Evolutionary conservation across 805 yeast genomes (phyloP).

Genomic region (Phaffomyces antillensis): DNA sequence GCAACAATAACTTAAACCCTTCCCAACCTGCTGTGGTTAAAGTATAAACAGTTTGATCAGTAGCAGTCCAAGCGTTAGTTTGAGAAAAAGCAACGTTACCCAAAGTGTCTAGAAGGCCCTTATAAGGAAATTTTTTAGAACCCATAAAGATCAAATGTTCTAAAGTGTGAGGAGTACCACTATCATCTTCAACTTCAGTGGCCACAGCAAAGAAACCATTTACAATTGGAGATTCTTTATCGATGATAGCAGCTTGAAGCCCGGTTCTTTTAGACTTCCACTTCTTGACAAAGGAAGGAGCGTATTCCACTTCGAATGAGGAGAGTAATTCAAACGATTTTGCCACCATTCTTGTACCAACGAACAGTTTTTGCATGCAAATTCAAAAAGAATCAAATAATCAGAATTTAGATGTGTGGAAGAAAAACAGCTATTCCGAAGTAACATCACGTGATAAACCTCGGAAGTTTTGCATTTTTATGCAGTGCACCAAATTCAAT

Average conservation of each 20-base stretch:
- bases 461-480: neutral
- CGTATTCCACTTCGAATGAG: slow-evolving; percentile 62
- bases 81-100: slow-evolving; percentile 79
- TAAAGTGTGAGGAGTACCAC: slow-evolving; percentile 92
- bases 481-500: too few species aligned
- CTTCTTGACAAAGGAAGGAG: slow-evolving; percentile 62
- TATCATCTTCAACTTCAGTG: slow-evolving; percentile 79
- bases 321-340: slow-evolving; percentile 34
- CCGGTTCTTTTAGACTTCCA: slow-evolving; percentile 81
- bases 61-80: slow-evolving; percentile 96
- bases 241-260: slow-evolving; percentile 66
- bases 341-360: slow-evolving; percentile 1
- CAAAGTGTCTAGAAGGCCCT: slow-evolving; percentile 81
- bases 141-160: slow-evolving; percentile 97
- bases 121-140: slow-evolving; percentile 78
- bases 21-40: slow-evolving; percentile 93
- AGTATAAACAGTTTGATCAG: slow-evolving; percentile 93
- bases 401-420: neutral
- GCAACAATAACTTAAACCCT: slow-evolving; percentile 77
- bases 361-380: neutral
- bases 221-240: slow-evolving; percentile 80
- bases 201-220: slow-evolving; percentile 96
- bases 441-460: neutral
- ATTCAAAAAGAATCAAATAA: neutral
- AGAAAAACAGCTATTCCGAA: neutral